Conservation (phyloP, 306 rosid genomes). For the Cicer judaicum region DNA sequence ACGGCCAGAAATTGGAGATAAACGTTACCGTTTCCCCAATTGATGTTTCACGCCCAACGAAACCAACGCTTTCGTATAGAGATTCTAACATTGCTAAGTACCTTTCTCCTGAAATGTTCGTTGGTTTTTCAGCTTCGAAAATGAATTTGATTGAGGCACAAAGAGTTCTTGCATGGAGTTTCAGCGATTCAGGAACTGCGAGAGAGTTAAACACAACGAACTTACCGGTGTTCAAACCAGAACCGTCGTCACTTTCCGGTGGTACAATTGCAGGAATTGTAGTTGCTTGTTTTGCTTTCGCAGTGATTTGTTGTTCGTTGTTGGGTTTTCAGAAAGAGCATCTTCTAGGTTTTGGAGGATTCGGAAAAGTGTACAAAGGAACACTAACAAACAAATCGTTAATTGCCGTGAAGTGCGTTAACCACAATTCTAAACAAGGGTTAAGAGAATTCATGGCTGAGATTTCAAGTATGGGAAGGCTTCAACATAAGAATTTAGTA, state of each 20-base stretch:
- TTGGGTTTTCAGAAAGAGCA: conserved; percentile 52
- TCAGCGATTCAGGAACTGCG: conserved; percentile 64
- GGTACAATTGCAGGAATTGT: conserved; percentile 67
- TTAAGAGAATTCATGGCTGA: conserved; percentile 92
- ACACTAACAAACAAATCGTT: conserved; percentile 54
- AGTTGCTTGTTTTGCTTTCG: conserved; percentile 52
- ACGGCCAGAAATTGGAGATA: conserved; percentile 56
- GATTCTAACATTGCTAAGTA: conserved; percentile 60
- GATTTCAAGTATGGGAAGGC: conserved; percentile 88
- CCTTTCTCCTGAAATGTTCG: conserved; percentile 72
- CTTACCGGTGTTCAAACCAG: conserved; percentile 58
- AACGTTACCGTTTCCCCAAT: conserved; percentile 76
- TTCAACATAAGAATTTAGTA: conserved; percentile 86
- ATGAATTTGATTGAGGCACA: conserved; percentile 75
- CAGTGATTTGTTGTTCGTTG: conserved; percentile 37
- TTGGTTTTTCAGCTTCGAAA: conserved; percentile 90
- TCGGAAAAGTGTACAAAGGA: conserved; percentile 84
- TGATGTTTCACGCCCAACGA: conserved; percentile 58
- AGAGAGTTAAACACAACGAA: conserved; percentile 67
- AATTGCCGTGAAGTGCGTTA: conserved; percentile 89
- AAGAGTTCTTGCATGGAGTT: conserved; percentile 92
- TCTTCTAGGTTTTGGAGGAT: conserved; percentile 81
- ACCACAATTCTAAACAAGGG: conserved; percentile 95
- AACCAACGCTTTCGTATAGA: conserved; percentile 61
- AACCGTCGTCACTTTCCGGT: conserved; percentile 50